Base-by-base conservation (phyloP, 2,329 filamentous ascomycete species). In the Curvularia lunata region DNA sequence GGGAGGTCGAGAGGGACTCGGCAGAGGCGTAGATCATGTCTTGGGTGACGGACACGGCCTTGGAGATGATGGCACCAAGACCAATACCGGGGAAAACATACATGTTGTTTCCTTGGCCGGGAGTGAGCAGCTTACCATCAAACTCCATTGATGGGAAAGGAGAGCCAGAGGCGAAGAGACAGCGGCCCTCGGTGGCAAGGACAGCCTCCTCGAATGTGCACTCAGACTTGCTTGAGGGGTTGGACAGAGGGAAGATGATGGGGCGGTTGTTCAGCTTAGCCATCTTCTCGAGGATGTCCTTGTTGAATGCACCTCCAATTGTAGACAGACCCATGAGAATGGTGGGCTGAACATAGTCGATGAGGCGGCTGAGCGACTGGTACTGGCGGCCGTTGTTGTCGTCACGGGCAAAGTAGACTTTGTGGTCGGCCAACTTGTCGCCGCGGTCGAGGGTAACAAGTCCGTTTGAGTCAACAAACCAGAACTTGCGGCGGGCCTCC, bases 61-160 rank as follows among this genome's bases (percentile, higher is more conserved):
- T 96, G 80, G 89, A 88, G 48, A 98, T 86, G 74, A 98, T 97
- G 65, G 94, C 91, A 60, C 93, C 95, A 28, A 98, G 87, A 56
- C 95, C 95, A 58, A 98, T 90, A 72, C 94, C 95, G 0, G 95
- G 95, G 88, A 99, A 99, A 61, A 99, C 91, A 76, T 97, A 97
- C 82, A 90, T 89, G 82, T 89, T 88, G 84, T 93, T 93, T 65
- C 94, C 93, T 72, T 84, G 82, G 48, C 82, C 82, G 1, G 82
- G 81, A 6, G 77, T 78, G 49, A 83, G 75, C 18, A 77, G 68
- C 68, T 80, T 80, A 60, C 82, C 82, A 30, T 78, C 69, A 55
- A 67, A 72, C 58, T 78, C 73, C 73, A 91, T 84, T 2, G 88
- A 84, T 23, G 87, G 85, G 85, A 98, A 98, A 13, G 95, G 95